A percentile compares a stretch with the other conserved stretches of the same genome.
Conservation (phyloP, 75 land plant genomes). For the Cunninghamia lanceolata region DNA sequence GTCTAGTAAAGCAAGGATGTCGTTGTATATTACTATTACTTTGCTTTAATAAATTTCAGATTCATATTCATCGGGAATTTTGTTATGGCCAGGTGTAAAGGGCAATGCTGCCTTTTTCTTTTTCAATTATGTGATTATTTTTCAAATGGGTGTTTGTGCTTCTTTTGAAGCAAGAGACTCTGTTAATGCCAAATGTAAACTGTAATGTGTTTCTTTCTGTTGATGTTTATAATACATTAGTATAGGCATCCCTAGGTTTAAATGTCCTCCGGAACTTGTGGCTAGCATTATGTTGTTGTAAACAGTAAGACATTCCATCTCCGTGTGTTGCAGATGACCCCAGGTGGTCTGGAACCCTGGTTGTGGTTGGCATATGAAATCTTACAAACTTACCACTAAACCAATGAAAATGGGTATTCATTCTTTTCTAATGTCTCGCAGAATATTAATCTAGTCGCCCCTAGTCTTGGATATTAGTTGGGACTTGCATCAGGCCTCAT, state of each 20-base stretch:
- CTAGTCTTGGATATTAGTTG: too few relatives aligned
- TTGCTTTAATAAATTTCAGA: background rate
- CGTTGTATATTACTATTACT: too few relatives aligned
- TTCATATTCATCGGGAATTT: background rate
- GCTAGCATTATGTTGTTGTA: too few relatives aligned
- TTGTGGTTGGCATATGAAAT: background rate
- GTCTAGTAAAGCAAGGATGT: too few relatives aligned
- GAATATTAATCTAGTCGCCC: too few relatives aligned
- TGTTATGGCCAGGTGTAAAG: background rate
- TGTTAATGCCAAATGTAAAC: background rate
- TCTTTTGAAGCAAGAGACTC: background rate
- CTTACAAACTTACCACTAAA: background rate
- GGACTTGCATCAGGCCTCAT: background rate
- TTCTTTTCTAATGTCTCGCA: background rate
- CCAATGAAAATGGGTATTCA: too few relatives aligned
- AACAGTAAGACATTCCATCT: background rate
- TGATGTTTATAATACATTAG: too few relatives aligned
- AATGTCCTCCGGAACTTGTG: background rate
- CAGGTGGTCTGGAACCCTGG: background rate
- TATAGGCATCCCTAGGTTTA: background rate
- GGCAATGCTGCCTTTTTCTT: background rate
- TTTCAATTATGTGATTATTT: background rate
- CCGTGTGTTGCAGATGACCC: background rate
- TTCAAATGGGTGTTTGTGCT: background rate
- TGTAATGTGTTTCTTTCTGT: background rate